phyloP scores from a whole-genome alignment of 179 eudicot species.

The Corrigiola litoralis region DNA sequence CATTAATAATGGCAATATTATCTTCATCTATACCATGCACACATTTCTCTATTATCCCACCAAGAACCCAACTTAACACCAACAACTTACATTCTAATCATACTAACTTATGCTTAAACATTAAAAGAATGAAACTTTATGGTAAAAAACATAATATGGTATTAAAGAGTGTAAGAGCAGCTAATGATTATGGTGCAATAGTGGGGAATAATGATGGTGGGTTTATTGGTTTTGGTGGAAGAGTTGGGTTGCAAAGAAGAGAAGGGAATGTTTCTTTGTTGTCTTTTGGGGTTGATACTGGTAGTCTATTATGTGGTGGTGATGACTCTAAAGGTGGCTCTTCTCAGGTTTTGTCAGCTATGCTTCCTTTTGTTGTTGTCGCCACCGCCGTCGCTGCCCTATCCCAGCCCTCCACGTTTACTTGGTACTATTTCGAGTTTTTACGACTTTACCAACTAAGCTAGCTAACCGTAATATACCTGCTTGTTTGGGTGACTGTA shows the following conservation, averaged over 20 bases:
- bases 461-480: background rate
- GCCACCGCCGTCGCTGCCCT: constrained; percentile 87
- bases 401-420: constrained; percentile 69
- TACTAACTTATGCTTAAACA: constrained; percentile 9
- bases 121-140: background rate
- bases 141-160: constrained; percentile 9
- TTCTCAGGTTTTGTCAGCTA: constrained; percentile 66
- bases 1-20: constrained; percentile 16
- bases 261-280: constrained; percentile 64
- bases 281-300: constrained; percentile 48
- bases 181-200: constrained; percentile 3
- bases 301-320: constrained; percentile 11
- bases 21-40: background rate
- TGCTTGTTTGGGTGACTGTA: background rate
- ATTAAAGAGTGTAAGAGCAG: background rate
- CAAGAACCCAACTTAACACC: constrained; percentile 1
- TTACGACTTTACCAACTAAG: background rate
- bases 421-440: constrained; percentile 49
- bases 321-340: constrained; percentile 30
- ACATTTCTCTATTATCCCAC: constrained; percentile 5
- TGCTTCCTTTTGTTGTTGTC: constrained; percentile 88
- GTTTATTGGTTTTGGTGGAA: constrained; percentile 57
- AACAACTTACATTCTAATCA: background rate
- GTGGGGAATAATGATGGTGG: constrained; percentile 19
- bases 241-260: constrained; percentile 70